Evolutionary conservation across 192 early-diverging fungal genomes (phyloP), one percentile per base, ranked within the genome.

Genomic region (Umbelopsis ramanniana): DNA sequence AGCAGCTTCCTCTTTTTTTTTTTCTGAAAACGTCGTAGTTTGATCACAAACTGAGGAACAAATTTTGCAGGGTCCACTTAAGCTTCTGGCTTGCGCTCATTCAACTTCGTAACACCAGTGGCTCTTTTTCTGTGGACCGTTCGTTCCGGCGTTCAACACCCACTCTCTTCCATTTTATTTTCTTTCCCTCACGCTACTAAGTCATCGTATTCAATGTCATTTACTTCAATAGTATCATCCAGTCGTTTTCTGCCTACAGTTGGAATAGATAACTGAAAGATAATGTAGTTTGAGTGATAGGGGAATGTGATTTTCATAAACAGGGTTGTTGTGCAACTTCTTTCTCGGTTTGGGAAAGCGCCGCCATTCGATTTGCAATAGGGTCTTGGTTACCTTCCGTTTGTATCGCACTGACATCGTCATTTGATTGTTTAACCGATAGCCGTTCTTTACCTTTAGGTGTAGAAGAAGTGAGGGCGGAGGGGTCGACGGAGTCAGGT

Each of bases 401-500:
- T 19, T 46, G 37, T 47, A 19, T 11, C 46, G 40, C n/a, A 14
- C 17, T 68, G 35, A 14, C 1, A 23, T 33, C 19, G 45, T 45
- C 37, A 45, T 21, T 40, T 33, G 3, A 45, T 48, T 24, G 67
- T 40, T 47, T 15, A 46, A 26, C 52, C 52, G 12, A n/a, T 26
- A 43, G 43, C 46, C 67, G 45, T 68, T 68, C 43, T 23, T 68
- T 68, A 4, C 67, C 67, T 68, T 68, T 67, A 8, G 67, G 21
- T 33, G 6, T 2, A 37, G 45, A 21, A 43, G 19, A 43, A 10
- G 15, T 67, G 0, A 19, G 21, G 29, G 10, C 10, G 17, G 37
- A 43, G 6, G 40, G 40, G 11, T 5, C 11, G 0, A 12, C 38
- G 8, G 8, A 6, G 38, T 40, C 38, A 8, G 38, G 40, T 11